Percentiles rank a stretch among this genome's conserved stretches.
Conservation (phyloP, 2,329 filamentous ascomycete species). For the Rosellinia necatrix region DNA sequence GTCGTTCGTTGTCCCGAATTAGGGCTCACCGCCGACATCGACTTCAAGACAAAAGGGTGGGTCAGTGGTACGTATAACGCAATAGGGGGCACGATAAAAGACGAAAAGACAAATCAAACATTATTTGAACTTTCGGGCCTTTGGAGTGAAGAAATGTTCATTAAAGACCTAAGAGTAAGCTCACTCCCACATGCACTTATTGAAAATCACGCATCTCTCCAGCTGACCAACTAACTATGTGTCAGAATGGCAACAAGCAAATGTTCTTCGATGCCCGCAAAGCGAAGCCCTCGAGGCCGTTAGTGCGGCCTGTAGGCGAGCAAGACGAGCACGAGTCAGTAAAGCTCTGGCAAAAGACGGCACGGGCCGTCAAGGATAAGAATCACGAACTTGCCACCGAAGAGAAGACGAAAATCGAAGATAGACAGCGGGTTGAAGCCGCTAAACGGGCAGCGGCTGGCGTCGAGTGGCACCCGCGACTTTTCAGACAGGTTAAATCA, state of each 20-base stretch:
- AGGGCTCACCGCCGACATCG: slow-evolving; percentile 84
- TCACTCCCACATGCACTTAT: not conserved
- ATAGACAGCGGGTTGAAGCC: slow-evolving; percentile 87
- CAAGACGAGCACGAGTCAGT: slow-evolving; percentile 92
- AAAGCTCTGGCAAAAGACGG: slow-evolving; percentile 81
- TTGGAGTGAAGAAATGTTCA: slow-evolving; percentile 94
- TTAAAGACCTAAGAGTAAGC: slow-evolving; percentile 78
- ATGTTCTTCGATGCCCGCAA: slow-evolving; percentile 85
- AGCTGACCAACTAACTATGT: slow-evolving; percentile 24
- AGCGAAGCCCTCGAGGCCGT: slow-evolving; percentile 75
- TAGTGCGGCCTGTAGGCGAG: slow-evolving; percentile 77
- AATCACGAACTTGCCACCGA: slow-evolving; percentile 91
- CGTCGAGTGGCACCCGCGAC: slow-evolving; percentile 82
- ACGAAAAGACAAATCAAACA: slow-evolving; percentile 81
- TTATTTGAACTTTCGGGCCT: slow-evolving; percentile 91
- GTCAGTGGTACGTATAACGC: slow-evolving; percentile 96
- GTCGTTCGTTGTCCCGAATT: slow-evolving; percentile 89
- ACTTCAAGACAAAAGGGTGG: slow-evolving; percentile 99
- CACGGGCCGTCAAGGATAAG: slow-evolving; percentile 77
- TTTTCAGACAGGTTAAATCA: slow-evolving; percentile 78
- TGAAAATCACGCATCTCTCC: not conserved
- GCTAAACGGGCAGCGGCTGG: slow-evolving; percentile 77
- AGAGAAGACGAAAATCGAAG: slow-evolving; percentile 96
- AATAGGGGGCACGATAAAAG: slow-evolving; percentile 89
- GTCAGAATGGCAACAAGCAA: slow-evolving; percentile 83